Evolutionary conservation across 1,284 basidiomycete genomes (phyloP).

Genomic region (Crepidotus sp.): DNA sequence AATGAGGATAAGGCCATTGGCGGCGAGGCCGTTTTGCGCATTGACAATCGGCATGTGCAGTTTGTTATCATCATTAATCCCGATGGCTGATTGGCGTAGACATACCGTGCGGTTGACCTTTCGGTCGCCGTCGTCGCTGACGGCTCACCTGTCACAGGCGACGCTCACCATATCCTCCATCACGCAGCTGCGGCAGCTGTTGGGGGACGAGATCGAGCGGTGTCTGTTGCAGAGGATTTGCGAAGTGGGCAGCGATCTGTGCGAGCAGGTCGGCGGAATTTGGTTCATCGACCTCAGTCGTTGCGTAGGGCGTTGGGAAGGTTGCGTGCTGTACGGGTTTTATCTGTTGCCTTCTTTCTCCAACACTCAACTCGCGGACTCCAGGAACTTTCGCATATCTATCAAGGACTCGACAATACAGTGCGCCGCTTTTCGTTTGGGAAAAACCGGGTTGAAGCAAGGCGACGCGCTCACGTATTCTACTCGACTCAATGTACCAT

Average conservation of each 20-base stretch:
- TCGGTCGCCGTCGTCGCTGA: slow-evolving; percentile 58
- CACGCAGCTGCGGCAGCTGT: slow-evolving; percentile 61
- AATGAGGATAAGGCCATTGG: slow-evolving; percentile 34
- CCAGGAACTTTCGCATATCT: slow-evolving; percentile 59
- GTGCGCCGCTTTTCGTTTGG: slow-evolving; percentile 48
- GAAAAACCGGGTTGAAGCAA: slow-evolving; percentile 32
- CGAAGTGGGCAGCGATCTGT: slow-evolving; percentile 50
- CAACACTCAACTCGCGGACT: slow-evolving; percentile 1
- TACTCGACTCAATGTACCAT: slow-evolving; percentile 23
- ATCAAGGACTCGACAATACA: slow-evolving; percentile 39
- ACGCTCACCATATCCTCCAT: slow-evolving; percentile 63
- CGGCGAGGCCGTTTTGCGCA: slow-evolving; percentile 60
- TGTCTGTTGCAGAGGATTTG: slow-evolving; percentile 60
- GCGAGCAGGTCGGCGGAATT: slow-evolving; percentile 47
- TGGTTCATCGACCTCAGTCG: slow-evolving; percentile 71
- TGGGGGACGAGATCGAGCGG: slow-evolving; percentile 65
- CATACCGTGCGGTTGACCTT: slow-evolving; percentile 68
- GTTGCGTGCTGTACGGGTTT: slow-evolving; percentile 55
- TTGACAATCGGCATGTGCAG: slow-evolving; percentile 32
- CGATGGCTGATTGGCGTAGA: not conserved
- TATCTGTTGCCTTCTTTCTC: not conserved
- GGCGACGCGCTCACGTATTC: slow-evolving; percentile 36
- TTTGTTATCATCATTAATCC: slow-evolving; percentile 20
- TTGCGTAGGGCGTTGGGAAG: slow-evolving; percentile 74
- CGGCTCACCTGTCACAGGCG: slow-evolving; percentile 67